Conservation (phyloP, 352 stramenopile genomes). For the Globisporangium paddicum region DNA sequence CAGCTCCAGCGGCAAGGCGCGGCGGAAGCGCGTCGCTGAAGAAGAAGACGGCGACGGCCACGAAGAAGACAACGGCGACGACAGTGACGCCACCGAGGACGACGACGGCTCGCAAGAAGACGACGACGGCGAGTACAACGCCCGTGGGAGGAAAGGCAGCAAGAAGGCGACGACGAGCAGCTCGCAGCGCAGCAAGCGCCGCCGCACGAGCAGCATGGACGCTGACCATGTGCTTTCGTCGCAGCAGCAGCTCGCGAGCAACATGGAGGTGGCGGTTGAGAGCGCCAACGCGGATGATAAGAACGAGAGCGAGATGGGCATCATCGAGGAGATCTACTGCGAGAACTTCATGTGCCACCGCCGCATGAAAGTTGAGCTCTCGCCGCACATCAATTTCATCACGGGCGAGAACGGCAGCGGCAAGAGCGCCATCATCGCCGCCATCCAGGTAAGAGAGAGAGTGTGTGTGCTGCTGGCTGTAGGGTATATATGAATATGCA, state of each 20-base stretch:
- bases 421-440: constrained; percentile 97
- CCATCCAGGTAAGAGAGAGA: constrained; percentile 85
- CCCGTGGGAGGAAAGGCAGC: not conserved
- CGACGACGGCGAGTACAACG: constrained; percentile 10
- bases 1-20: not conserved
- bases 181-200: constrained; percentile 1
- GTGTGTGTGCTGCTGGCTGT: not conserved
- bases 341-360: constrained; percentile 99
- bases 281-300: constrained; percentile 21
- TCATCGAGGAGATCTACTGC: constrained; percentile 94
- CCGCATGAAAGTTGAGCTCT: constrained; percentile 87
- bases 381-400: constrained; percentile 84
- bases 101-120: constrained; percentile 15
- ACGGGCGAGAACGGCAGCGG: constrained; percentile 93
- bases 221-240: not conserved
- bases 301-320: constrained; percentile 82
- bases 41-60: not conserved
- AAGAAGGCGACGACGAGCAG: not conserved
- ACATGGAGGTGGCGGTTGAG: not conserved
- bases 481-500: constrained; percentile 15
- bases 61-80: constrained; percentile 35
- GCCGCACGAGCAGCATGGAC: constrained; percentile 5
- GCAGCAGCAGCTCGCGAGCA: not conserved
- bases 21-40: constrained; percentile 3
- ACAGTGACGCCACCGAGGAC: constrained; percentile 17